Percentiles rank a stretch among this genome's conserved stretches.
phyloP scores from a whole-genome alignment of 192 early-diverging fungal species.

The Coemansia sp. region DNA sequence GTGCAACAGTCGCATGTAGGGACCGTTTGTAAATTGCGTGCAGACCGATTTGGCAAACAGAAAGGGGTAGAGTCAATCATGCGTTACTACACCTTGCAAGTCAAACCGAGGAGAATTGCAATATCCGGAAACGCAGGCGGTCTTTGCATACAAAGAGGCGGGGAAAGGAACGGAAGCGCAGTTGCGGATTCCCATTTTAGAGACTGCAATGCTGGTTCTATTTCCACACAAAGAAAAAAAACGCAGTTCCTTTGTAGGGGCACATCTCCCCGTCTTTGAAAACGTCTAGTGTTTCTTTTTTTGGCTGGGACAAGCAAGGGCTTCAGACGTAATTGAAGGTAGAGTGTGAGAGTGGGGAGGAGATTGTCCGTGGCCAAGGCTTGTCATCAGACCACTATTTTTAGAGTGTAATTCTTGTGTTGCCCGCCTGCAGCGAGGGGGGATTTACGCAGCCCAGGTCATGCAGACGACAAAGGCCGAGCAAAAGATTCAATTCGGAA shows the following conservation, averaged over 20 bases:
- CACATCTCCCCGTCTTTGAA: not conserved
- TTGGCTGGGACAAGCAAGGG: constrained; percentile 10
- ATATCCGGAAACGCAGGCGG: constrained; percentile 1
- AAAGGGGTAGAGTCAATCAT: not conserved
- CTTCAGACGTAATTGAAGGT: not conserved
- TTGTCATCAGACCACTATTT: constrained; percentile 4
- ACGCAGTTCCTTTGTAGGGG: constrained; percentile 4
- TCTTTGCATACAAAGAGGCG: constrained; percentile 8
- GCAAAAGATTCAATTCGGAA: not conserved
- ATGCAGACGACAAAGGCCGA: not conserved
- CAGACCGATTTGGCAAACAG: not conserved
- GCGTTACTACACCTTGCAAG: not conserved
- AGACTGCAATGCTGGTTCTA: not conserved
- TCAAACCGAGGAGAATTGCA: not conserved
- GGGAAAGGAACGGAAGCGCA: not conserved
- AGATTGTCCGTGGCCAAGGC: not conserved
- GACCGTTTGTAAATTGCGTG: not conserved
- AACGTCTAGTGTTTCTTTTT: not conserved
- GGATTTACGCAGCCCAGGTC: constrained; percentile 3
- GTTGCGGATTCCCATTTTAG: not conserved
- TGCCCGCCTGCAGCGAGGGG: not conserved
- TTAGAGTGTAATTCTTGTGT: not conserved
- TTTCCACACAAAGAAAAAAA: not conserved
- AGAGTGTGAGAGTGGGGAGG: not conserved
- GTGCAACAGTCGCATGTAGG: not conserved